phyloP scores from a whole-genome alignment of 106 monocot genomes.

The Vanilla planifolia region DNA sequence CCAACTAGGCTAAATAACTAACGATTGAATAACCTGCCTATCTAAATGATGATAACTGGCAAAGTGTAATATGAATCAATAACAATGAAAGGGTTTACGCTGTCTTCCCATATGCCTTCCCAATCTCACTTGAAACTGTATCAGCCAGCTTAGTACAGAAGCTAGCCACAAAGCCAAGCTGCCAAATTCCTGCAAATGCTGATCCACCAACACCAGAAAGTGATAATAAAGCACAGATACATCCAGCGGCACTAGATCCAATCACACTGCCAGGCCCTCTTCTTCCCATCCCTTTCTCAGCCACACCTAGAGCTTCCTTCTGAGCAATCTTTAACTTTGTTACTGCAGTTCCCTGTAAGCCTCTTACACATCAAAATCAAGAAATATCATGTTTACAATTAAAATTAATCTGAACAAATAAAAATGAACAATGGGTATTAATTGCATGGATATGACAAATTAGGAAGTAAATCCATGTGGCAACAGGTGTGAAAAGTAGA shows the following conservation, averaged over 20 bases:
- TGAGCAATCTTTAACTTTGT: slow-evolving; percentile 86
- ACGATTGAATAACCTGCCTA: too few relatives aligned
- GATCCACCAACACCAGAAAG: slow-evolving; percentile 56
- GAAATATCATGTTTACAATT: neutral
- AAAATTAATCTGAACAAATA: neutral
- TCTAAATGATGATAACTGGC: too few relatives aligned
- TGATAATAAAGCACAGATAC: slow-evolving; percentile 76
- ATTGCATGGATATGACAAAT: too few relatives aligned
- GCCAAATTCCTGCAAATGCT: slow-evolving; percentile 46
- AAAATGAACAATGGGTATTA: slow-evolving; percentile 1
- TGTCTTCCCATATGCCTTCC: slow-evolving; percentile 92
- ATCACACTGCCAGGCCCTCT: slow-evolving; percentile 95
- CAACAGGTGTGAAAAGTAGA: neutral
- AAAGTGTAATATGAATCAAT: too few relatives aligned
- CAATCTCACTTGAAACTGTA: slow-evolving; percentile 96
- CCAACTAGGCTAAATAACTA: too few relatives aligned
- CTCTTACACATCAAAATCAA: neutral
- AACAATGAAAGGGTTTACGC: slow-evolving; percentile 43
- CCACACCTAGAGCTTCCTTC: slow-evolving; percentile 86
- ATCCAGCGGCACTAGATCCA: slow-evolving; percentile 85
- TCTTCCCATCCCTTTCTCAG: slow-evolving; percentile 91
- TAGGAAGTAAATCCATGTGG: neutral
- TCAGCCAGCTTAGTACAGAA: slow-evolving; percentile 96
- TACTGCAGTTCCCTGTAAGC: slow-evolving; percentile 68
- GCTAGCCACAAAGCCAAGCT: slow-evolving; percentile 85